Conservation (phyloP, 2,329 filamentous ascomycete genomes). For the Aspergillus sp. region DNA sequence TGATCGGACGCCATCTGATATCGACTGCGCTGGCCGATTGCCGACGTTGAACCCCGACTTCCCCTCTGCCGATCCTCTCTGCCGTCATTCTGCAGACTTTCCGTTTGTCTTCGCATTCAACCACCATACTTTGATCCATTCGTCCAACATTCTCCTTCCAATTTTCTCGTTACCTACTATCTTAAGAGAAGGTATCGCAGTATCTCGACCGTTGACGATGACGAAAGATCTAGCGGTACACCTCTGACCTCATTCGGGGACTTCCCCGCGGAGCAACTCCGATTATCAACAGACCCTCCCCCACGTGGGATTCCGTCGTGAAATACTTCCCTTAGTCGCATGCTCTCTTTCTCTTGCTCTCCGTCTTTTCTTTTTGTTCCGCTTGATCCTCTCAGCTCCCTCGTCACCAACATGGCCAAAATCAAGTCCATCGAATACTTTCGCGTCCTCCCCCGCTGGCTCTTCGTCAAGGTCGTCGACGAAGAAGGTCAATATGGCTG, state of each 20-base stretch:
- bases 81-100: not conserved
- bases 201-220: too few relatives aligned
- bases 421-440: slow-evolving; percentile 70
- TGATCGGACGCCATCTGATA: too few relatives aligned
- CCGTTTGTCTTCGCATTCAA: too few relatives aligned
- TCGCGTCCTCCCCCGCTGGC: slow-evolving; percentile 70
- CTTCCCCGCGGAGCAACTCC: not conserved
- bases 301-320: not conserved
- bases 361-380: not conserved
- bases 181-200: too few relatives aligned
- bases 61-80: not conserved
- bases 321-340: not conserved
- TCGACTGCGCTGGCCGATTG: not conserved
- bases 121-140: too few relatives aligned
- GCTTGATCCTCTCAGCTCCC: not conserved
- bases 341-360: not conserved
- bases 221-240: not conserved
- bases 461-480: slow-evolving; percentile 75
- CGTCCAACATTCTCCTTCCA: too few relatives aligned
- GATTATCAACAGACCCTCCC: not conserved
- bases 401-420: slow-evolving; percentile 51
- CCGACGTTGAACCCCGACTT: not conserved
- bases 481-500: slow-evolving; percentile 63
- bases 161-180: too few relatives aligned
- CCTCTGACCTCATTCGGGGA: not conserved